Evolutionary conservation across 169 alveolate genomes (phyloP).

Genomic region (Plasmodium chabaudi): DNA sequence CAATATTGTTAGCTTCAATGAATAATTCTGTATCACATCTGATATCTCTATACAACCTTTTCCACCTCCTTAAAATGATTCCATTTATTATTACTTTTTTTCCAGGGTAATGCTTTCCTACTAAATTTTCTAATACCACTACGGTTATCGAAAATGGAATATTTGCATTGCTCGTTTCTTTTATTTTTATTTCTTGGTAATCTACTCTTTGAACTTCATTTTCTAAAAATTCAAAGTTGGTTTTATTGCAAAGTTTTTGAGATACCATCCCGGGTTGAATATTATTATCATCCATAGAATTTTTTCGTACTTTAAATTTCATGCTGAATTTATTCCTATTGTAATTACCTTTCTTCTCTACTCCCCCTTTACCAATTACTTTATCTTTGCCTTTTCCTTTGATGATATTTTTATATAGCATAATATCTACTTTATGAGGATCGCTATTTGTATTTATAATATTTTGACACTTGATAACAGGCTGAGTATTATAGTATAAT

Average conservation of each 20-base stretch:
- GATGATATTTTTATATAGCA: background rate
- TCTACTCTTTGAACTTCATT: slow-evolving; percentile 75
- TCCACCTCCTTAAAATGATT: slow-evolving; percentile 80
- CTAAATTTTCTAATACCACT: slow-evolving; percentile 80
- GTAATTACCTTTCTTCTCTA: background rate
- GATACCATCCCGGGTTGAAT: background rate
- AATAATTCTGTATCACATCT: slow-evolving; percentile 82
- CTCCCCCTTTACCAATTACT: background rate
- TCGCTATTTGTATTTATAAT: slow-evolving; percentile 16
- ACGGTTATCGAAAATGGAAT: slow-evolving; percentile 80
- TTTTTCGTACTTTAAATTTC: background rate
- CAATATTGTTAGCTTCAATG: slow-evolving; percentile 79
- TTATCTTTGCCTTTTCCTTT: background rate
- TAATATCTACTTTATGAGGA: background rate
- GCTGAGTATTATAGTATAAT: slow-evolving; percentile 68
- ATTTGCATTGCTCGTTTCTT: slow-evolving; percentile 63
- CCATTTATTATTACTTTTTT: slow-evolving; percentile 80
- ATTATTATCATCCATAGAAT: background rate
- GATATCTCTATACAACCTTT: slow-evolving; percentile 73
- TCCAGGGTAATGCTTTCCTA: slow-evolving; percentile 84
- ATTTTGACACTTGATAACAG: slow-evolving; percentile 73
- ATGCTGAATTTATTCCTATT: background rate
- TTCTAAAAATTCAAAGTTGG: slow-evolving; percentile 70
- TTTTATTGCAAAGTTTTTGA: slow-evolving; percentile 46
- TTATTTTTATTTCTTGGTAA: slow-evolving; percentile 80